Percentiles rank a stretch among this genome's conserved stretches.
Conservation (phyloP, 108 stramenopile species). For the Cafeteria roenbergensis region DNA sequence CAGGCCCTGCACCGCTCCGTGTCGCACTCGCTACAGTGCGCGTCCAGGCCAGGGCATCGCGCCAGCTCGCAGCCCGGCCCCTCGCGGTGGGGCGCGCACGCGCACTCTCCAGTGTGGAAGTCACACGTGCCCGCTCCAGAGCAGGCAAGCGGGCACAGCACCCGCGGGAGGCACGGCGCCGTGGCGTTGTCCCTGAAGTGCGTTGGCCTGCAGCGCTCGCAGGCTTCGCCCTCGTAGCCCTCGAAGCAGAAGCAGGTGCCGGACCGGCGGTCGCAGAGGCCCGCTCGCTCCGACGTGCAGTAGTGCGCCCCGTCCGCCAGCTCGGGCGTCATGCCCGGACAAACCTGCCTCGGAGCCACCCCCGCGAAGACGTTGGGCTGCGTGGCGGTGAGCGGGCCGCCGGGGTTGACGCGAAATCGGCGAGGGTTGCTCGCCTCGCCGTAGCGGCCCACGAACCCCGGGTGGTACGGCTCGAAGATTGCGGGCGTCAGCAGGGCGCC, state of each 20-base stretch:
- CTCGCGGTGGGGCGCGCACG: slow-evolving; percentile 41
- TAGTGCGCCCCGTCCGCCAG: too few species aligned
- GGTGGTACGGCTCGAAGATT: too few species aligned
- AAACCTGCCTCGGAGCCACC: too few species aligned
- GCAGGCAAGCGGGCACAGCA: slow-evolving; percentile 53
- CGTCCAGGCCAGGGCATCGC: slow-evolving; percentile 34
- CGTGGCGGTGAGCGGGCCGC: too few species aligned
- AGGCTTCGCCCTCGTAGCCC: slow-evolving; percentile 57
- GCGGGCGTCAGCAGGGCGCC: too few species aligned
- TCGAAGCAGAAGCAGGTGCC: slow-evolving; percentile 61
- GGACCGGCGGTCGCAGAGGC: slow-evolving; percentile 62
- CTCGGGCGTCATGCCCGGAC: too few species aligned
- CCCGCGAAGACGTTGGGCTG: too few species aligned
- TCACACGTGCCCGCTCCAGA: slow-evolving; percentile 55
- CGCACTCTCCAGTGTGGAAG: slow-evolving; percentile 47
- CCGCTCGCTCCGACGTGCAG: slow-evolving; percentile 46
- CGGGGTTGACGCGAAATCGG: too few species aligned
- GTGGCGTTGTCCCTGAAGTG: slow-evolving; percentile 28
- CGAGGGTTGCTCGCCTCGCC: too few species aligned
- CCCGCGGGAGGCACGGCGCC: slow-evolving; percentile 47
- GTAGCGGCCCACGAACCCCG: too few species aligned
- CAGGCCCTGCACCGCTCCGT: slow-evolving; percentile 42
- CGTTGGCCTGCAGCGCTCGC: slow-evolving; percentile 42
- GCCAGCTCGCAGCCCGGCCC: slow-evolving; percentile 49
- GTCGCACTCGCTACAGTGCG: slow-evolving; percentile 45